Conservation (phyloP, 2,329 filamentous ascomycete genomes). For the Xylaria sp. region DNA sequence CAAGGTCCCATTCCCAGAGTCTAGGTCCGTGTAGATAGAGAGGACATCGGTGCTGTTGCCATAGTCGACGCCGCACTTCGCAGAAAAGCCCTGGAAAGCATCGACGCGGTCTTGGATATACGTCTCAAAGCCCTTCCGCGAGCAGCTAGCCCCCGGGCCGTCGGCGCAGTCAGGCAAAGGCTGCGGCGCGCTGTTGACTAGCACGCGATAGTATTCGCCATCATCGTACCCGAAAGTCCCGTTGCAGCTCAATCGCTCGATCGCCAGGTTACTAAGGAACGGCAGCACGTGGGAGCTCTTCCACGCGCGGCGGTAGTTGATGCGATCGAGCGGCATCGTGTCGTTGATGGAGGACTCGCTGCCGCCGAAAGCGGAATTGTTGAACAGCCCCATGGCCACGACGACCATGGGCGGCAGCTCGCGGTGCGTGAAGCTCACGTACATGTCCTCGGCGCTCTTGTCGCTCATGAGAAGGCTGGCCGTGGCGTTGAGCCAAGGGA, state of each 20-base stretch:
- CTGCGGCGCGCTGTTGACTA: slow-evolving; percentile 59
- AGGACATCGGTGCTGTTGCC: slow-evolving; percentile 47
- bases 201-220: slow-evolving; percentile 61
- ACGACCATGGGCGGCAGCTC: slow-evolving; percentile 74
- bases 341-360: slow-evolving; percentile 64
- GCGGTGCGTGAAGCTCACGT: slow-evolving; percentile 75
- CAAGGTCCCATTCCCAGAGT: slow-evolving; percentile 45
- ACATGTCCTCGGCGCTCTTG: slow-evolving; percentile 65
- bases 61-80: slow-evolving; percentile 52
- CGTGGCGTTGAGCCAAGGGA: slow-evolving; percentile 75
- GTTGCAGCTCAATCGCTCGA: slow-evolving; percentile 72
- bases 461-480: slow-evolving; percentile 59
- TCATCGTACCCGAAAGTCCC: slow-evolving; percentile 66
- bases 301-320: slow-evolving; percentile 74
- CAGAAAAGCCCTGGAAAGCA: slow-evolving; percentile 55
- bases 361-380: slow-evolving; percentile 69
- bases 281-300: slow-evolving; percentile 71
- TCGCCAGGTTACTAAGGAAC: slow-evolving; percentile 73
- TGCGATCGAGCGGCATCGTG: slow-evolving; percentile 71
- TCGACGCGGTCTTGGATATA: slow-evolving; percentile 55
- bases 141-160: slow-evolving; percentile 59
- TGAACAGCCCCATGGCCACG: slow-evolving; percentile 76
- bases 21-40: slow-evolving; percentile 46
- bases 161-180: slow-evolving; percentile 56
- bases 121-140: slow-evolving; percentile 52